Evolutionary conservation across 1,284 basidiomycete species (phyloP), one percentile per base, ranked within the genome.

Genomic region (Sporisorium reilianum): DNA sequence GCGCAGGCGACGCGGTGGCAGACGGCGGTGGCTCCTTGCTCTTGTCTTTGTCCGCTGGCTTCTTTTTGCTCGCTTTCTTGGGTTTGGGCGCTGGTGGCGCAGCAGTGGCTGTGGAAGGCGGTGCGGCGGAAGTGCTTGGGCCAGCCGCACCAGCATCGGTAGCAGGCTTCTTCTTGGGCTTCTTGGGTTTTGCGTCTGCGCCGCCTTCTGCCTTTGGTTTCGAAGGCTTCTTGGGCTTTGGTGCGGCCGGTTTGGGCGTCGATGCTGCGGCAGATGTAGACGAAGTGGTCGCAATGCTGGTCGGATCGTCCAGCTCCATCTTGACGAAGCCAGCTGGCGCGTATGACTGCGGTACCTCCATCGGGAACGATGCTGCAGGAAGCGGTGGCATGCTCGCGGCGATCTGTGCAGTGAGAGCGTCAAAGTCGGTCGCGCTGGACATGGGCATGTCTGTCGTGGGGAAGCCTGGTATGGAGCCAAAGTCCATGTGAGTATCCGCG

Each of bases 1-100:
- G 64, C 22, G 69, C 69, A 7, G 69, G 69, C 8, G 69, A 72
- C 20, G 69, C 55, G 4, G 69, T 41, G 12, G 55, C 56, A 12
- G 63, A 63, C 2, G 52, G 34, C 7, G 36, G 23, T 18, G 45
- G 30, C 16, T 51, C 61, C 20, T 64, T 64, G 14, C 12, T 11
- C 28, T 44, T 50, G 26, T 57, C 59, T 20, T 55, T 59, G 32
- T 55, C 60, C 5, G 53, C 55, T 25, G 40, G 28, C 34, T 69
- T 74, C 44, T 66, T 63, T 46, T 68, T 74, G 36, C n/a, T 45
- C 7, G 64, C 18, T 30, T 74, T 74, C 42, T 74, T 74, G 5
- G 61, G 50, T 40, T 74, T 68, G 9, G 65, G 40, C 18, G 65
- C 50, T 16, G 65, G 14, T 20, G 65, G n/a, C 11, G 50, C 49